Evolutionary conservation across 2,329 filamentous ascomycete species (phyloP).

Genomic region (Periconia digitata): DNA sequence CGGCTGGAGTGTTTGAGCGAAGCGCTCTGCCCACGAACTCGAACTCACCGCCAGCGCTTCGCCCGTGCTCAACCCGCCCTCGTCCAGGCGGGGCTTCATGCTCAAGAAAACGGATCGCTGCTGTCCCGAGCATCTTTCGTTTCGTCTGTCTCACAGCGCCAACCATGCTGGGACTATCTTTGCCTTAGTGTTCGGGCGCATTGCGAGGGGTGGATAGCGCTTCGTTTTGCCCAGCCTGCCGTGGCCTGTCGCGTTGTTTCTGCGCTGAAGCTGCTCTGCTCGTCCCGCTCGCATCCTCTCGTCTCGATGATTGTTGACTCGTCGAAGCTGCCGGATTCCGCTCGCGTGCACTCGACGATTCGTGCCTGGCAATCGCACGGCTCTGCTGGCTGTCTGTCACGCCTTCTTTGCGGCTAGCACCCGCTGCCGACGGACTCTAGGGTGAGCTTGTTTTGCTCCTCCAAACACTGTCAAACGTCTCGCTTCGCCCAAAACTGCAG

Average conservation of each 20-base stretch:
- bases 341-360: not conserved
- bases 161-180: not conserved
- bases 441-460: conserved; percentile 41
- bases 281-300: not conserved
- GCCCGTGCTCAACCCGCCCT: conserved; percentile 14
- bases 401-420: conserved; percentile 35
- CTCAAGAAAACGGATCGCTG: conserved; percentile 31
- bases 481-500: conserved; percentile 38
- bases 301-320: no score
- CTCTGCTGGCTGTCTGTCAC: conserved; percentile 31
- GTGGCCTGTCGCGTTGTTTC: conserved; percentile 1
- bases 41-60: conserved; percentile 25
- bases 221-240: conserved; percentile 10
- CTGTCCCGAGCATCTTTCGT: conserved; percentile 33
- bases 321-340: not conserved
- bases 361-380: conserved; percentile 25
- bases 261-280: not conserved
- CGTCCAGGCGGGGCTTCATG: conserved; percentile 27
- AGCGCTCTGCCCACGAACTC: conserved; percentile 24
- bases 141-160: conserved; percentile 39
- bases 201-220: conserved; percentile 27
- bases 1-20: conserved; percentile 34
- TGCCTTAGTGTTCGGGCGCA: no score
- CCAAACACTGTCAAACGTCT: conserved; percentile 43
- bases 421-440: conserved; percentile 34